Base-by-base conservation (phyloP, 2,329 filamentous ascomycete species). In the Alternaria conjuncta region DNA sequence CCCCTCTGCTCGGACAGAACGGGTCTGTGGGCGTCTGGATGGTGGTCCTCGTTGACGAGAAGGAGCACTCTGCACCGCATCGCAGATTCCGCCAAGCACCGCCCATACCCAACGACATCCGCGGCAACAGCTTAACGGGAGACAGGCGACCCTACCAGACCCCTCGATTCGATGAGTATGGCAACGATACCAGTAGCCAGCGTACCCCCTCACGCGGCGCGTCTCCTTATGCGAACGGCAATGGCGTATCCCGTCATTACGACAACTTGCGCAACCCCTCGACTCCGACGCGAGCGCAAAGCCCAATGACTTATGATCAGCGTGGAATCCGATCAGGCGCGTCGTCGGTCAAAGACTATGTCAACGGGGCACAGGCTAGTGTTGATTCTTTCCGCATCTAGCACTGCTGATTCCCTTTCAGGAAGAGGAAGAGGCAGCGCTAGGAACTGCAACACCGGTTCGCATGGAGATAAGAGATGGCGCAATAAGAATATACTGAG, bases 21-120 rank as follows among this genome's bases (percentile, higher is more conserved):
- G 89, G 89, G 2, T 82, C 86, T 4, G 87, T 94, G 0, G 92
- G 92, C 15, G 90, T 93, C 0, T 94, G 91, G 91, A 92, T 94
- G 89, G 84, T 93, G 6, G 85, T 93, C 1, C 84, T 94, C 13
- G 87, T 92, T 4, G 90, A 93, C 65, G 89, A 78, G 57, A 76
- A 79, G n/a, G 77, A 77, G 20, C 56, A 67, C 13, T 13, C 55
- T 2, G 57, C 60, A 7, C 67, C 71, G 12, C 63, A 58, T 21
- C 71, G 76, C 23, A 58, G 74, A 9, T 79, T 79, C 61, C 69
- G 76, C 15, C 69, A 69, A 23, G 76, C 77, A 20, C 77, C 77
- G 3, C 77, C 77, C 4, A 69, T 79, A 7, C 47, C 75, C 2
- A 70, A 55, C 15, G 71, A 78, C 21, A 63, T 78, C 44, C 64